Base-by-base conservation (phyloP, 768 basidiomycete species). In the Lepiota subincarnata region DNA sequence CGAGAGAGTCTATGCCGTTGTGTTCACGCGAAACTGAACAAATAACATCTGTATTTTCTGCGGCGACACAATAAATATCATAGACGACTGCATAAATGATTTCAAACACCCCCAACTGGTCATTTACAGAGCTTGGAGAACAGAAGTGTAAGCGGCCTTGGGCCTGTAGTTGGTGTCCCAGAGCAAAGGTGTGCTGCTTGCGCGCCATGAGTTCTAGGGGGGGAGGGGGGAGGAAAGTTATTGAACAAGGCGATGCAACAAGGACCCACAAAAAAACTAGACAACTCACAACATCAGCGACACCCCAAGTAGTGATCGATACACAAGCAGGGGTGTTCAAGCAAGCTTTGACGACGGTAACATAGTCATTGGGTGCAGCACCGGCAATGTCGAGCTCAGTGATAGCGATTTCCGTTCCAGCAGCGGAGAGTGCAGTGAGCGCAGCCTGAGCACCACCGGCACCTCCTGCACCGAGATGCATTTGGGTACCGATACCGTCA, bases 401-500 rank as follows among this genome's bases (percentile, higher is more conserved):
- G 60, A 80, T 73, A n/a, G 74, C 78, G 26, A 81, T 70, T 56
- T 78, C 73, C 18, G 72, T 68, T 20, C 68, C 71, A n/a, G 75
- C 65, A 20, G 67, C 59, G n/a, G 79, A 73, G 24, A 79, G 71
- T 35, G 72, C 70, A 19, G 66, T 68, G 22, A 79, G 62, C 13
- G 74, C 77, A 46, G 71, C 73, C 51, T 74, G 73, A 12, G 64
- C 68, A 49, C 75, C 72, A 24, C 53, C 44, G 34, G 45, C 16
- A 26, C 53, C 63, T n/a, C 60, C 63, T 58, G 59, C 57, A 48
- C 48, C 57, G n/a, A 79, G 65, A 60, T 80, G 78, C 63, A 70
- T 71, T 56, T 79, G 78, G 4, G 78, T 76, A 46, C 78, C 78
- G 55, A 79, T 74, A 50, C 76, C 78, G 56, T 80, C 78, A 58